Evolutionary conservation across 2,329 filamentous ascomycete species (phyloP).

Genomic region (Bipolaris victoriae): DNA sequence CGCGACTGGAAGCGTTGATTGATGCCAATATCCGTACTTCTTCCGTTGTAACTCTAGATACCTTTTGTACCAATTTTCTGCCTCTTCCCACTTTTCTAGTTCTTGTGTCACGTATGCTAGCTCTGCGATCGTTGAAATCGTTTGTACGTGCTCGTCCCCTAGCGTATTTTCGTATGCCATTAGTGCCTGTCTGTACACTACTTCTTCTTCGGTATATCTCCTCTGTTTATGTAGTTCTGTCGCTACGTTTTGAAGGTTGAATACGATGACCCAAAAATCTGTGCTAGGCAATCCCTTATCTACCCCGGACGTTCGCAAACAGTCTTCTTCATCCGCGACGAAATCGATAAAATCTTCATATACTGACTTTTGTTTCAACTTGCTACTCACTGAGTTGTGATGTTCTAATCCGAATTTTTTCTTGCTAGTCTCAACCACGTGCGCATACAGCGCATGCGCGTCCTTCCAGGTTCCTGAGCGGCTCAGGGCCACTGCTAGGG

Average conservation of each 20-base stretch:
- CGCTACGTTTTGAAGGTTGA: not conserved
- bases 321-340: not conserved
- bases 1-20: not conserved
- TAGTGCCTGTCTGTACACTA: not conserved
- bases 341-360: not conserved
- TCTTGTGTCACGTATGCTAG: not conserved
- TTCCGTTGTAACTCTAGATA: too few species aligned
- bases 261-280: too few species aligned
- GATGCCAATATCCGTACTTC: too few species aligned
- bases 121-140: not conserved
- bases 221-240: not conserved
- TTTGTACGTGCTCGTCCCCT: fast-evolving
- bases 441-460: not conserved
- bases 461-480: not conserved
- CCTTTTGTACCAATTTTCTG: not conserved
- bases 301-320: not conserved
- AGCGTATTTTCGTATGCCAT: not conserved
- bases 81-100: not conserved
- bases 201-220: not conserved
- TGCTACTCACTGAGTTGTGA: not conserved
- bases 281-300: too few species aligned
- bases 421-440: not conserved
- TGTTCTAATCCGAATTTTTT: not conserved
- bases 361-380: not conserved
- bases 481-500: not conserved